A percentile compares a stretch with the other conserved stretches of the same genome.
These are phyloP conservation scores for Boletus smithii DNA, from an alignment of 1,284 basidiomycete species.

Conservation along the genomic window DNA sequence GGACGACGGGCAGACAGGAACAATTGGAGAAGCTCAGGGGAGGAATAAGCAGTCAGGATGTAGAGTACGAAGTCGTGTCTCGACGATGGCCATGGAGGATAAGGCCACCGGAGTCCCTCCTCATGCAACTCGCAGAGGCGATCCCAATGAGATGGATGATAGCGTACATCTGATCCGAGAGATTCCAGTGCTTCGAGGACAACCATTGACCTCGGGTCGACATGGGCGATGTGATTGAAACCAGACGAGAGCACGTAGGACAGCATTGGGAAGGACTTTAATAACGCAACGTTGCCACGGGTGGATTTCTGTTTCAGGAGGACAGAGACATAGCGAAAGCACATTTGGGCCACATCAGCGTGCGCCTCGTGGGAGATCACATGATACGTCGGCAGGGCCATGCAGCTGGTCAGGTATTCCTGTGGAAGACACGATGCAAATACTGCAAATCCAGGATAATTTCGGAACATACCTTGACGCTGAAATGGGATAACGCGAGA, in stretches of 20 bases:
- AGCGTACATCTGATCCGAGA: background rate
- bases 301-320: background rate
- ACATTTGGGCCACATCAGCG: background rate
- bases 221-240: slow-evolving; percentile 4
- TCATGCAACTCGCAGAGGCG: slow-evolving; percentile 3
- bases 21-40: background rate
- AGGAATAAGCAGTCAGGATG: background rate
- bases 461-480: background rate
- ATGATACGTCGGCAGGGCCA: background rate
- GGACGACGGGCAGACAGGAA: background rate
- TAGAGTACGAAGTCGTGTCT: slow-evolving; percentile 3
- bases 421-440: background rate
- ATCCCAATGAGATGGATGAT: slow-evolving; percentile 2
- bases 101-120: background rate
- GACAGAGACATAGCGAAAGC: background rate
- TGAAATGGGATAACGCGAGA: background rate
- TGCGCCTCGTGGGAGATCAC: background rate
- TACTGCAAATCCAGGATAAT: background rate
- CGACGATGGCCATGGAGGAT: slow-evolving; percentile 4
- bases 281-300: too few relatives aligned
- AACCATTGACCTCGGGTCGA: background rate
- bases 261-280: background rate
- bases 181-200: background rate
- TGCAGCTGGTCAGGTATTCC: background rate
- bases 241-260: background rate